Percentiles rank a stretch among this genome's conserved stretches.
These are phyloP conservation scores for Schizopora paradoxa DNA, from an alignment of 1,284 basidiomycete genomes.

Conservation along the genomic window DNA sequence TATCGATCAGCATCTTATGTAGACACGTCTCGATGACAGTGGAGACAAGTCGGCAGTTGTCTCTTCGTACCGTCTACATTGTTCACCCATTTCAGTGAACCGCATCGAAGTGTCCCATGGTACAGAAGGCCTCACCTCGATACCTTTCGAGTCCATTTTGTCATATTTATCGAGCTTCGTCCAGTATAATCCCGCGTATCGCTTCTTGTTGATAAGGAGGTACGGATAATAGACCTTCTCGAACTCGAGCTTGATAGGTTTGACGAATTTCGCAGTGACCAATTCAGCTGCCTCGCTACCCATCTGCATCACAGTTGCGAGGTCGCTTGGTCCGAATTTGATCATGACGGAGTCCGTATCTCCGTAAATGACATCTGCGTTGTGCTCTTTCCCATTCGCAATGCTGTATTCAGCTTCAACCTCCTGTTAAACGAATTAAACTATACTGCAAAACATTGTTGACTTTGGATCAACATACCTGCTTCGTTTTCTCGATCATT, in stretches of 20 bases:
- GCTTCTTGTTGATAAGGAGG: slow-evolving; percentile 93
- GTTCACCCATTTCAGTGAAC: slow-evolving; percentile 2
- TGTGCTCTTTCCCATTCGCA: slow-evolving; percentile 79
- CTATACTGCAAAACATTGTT: not conserved
- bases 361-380: slow-evolving; percentile 92
- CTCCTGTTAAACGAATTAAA: slow-evolving; percentile 42
- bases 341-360: slow-evolving; percentile 99
- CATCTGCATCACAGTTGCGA: slow-evolving; percentile 81
- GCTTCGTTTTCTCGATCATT: slow-evolving; percentile 95
- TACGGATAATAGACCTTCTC: slow-evolving; percentile 98
- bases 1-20: slow-evolving; percentile 93
- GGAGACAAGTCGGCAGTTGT: slow-evolving; percentile 92
- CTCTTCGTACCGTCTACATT: slow-evolving; percentile 84
- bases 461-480: slow-evolving; percentile 39
- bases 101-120: not conserved
- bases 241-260: slow-evolving; percentile 96
- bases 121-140: slow-evolving; percentile 62
- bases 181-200: slow-evolving; percentile 96
- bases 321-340: slow-evolving; percentile 83
- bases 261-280: slow-evolving; percentile 88
- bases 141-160: slow-evolving; percentile 98
- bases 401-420: slow-evolving; percentile 86
- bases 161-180: slow-evolving; percentile 90
- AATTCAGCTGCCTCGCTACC: slow-evolving; percentile 91
- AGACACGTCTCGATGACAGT: slow-evolving; percentile 96